Conservation (phyloP, 306 rosid genomes). For the barrel medic (Medicago truncatula) region MtrunA17r5.0-ANR NC_053049.1:10566501-10567000, state of each 20-base stretch:
- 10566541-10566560: neutral
- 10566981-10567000: neutral
- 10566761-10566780: neutral
- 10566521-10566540: neutral
- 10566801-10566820: slow-evolving; percentile 5
- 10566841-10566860: neutral
- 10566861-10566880: neutral
- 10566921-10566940: neutral
- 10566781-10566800: neutral
- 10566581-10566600: neutral
- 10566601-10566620: neutral
- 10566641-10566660: neutral
- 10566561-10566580: neutral
- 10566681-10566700: neutral
- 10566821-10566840: neutral
- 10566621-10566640: no score
- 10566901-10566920: slow-evolving; percentile 21
- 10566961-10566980: neutral
- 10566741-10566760: neutral
- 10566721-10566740: neutral
- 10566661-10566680: neutral
- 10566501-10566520: neutral
- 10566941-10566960: slow-evolving; percentile 1
- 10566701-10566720: slow-evolving; percentile 29
- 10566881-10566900: neutral